Conservation (phyloP, 2,329 filamentous ascomycete species). For the Tolypocladium cylindrosporum region DNA sequence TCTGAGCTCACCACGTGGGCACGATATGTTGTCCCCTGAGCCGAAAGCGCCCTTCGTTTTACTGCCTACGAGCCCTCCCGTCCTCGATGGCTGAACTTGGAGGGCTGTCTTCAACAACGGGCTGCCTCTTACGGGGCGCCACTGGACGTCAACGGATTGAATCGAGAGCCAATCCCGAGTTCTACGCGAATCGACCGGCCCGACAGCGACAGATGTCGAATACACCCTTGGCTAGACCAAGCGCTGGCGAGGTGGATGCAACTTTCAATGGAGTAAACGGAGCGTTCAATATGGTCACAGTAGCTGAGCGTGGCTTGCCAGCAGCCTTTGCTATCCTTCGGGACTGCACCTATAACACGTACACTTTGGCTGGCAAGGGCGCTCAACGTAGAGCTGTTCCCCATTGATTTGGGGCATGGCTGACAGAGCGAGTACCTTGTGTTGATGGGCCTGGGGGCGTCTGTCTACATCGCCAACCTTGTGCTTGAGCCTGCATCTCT, state of each 20-base stretch:
- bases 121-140: background rate
- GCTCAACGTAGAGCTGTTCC: background rate
- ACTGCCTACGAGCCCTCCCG: background rate
- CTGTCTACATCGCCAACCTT: background rate
- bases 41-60: background rate
- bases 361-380: background rate
- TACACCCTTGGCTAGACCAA: background rate
- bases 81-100: background rate
- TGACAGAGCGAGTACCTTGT: background rate
- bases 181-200: background rate
- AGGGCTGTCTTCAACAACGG: background rate
- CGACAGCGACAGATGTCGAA: background rate
- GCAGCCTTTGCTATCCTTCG: background rate
- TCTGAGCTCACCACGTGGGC: background rate
- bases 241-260: background rate
- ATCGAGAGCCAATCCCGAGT: background rate
- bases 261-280: background rate
- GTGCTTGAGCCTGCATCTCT: background rate
- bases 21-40: background rate
- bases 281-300: background rate
- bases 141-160: background rate
- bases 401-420: background rate
- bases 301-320: background rate
- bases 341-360: too few relatives aligned
- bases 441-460: background rate